A percentile compares a stretch with the other conserved stretches of the same genome.
These are phyloP conservation scores for Fusarium marasasianum DNA, from an alignment of 2,329 filamentous ascomycete species.

Conservation along the genomic window DNA sequence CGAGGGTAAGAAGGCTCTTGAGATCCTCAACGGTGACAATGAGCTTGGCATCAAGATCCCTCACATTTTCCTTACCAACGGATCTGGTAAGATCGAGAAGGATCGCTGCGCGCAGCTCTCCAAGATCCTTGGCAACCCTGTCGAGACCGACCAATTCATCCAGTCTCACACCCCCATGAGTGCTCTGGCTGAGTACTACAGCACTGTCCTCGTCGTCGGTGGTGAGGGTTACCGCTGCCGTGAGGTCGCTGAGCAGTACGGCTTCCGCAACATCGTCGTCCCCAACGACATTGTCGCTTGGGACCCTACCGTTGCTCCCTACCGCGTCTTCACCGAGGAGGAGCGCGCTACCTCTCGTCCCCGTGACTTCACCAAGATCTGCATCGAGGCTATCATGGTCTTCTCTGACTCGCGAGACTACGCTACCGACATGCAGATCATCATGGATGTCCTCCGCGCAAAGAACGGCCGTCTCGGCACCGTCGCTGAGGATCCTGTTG, in stretches of 20 bases:
- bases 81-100: conserved; percentile 88
- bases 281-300: conserved; percentile 81
- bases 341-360: conserved; percentile 74
- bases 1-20: conserved; percentile 75
- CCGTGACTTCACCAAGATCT: conserved; percentile 77
- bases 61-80: conserved; percentile 92
- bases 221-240: conserved; percentile 78
- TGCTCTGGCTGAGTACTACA: conserved; percentile 78
- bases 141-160: conserved; percentile 67
- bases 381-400: conserved; percentile 86
- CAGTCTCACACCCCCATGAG: conserved; percentile 84
- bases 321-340: conserved; percentile 70
- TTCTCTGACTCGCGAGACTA: conserved; percentile 95
- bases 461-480: conserved; percentile 79
- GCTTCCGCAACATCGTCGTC: conserved; percentile 81
- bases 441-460: conserved; percentile 81
- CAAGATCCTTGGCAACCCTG: conserved; percentile 50
- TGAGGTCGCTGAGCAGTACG: conserved; percentile 64
- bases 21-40: conserved; percentile 74
- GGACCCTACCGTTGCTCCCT: conserved; percentile 82
- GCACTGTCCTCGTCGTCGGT: conserved; percentile 78
- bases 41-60: conserved; percentile 85
- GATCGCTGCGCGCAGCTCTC: conserved; percentile 83
- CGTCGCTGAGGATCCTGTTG: conserved; percentile 49
- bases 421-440: conserved; percentile 84